Evolutionary conservation across 805 yeast genomes (phyloP), one percentile per base, ranked within the genome.

Genomic region (Saccharomyces jurei): DNA sequence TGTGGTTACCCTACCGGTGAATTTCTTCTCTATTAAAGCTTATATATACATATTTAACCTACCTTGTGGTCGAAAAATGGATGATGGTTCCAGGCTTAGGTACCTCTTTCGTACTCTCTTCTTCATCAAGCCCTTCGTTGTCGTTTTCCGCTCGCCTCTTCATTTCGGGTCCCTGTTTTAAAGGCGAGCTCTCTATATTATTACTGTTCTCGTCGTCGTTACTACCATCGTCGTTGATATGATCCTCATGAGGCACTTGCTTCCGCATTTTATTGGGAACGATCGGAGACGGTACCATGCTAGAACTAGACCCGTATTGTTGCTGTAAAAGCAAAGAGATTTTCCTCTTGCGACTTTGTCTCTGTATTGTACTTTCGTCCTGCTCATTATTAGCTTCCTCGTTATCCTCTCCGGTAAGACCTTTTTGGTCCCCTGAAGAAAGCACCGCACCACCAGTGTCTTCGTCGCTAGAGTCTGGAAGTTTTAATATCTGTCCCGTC

Each of bases 271-370:
- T 50, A 10, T 48, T 49, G n/a, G 28, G 31, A 25, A 50, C 25
- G 9, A 50, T 56, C 17, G 68, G 69, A 4, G 70, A 65, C 10
- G 68, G 67, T 27, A 63, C 49, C 25, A 60, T 61, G 46, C 67
- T 63, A 11, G 71, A 67, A 51, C 69, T 65, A 3, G 71, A 67
- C 5, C 65, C 71, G 52, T 63, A 69, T 49, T 67, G 66, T 53
- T 66, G 71, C 52, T 68, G 71, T 46, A 69, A 50, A 26, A 63
- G 54, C 30, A 69, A 41, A 41, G 73, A 69, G 3, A 66, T 62
- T 50, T 69, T 69, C 41, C 71, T 60, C 53, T 66, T 66, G 11
- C 65, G 63, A 13, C 66, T 56, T 50, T 67, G 69, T 32, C 66
- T 58, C 48, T 66, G 68, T 26, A 64, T 52, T 2, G 70, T 66